A percentile compares a stretch with the other conserved stretches of the same genome.
Evolutionary conservation across 2,329 filamentous ascomycete genomes (phyloP).

Genomic region (Delphinella strobiligena): DNA sequence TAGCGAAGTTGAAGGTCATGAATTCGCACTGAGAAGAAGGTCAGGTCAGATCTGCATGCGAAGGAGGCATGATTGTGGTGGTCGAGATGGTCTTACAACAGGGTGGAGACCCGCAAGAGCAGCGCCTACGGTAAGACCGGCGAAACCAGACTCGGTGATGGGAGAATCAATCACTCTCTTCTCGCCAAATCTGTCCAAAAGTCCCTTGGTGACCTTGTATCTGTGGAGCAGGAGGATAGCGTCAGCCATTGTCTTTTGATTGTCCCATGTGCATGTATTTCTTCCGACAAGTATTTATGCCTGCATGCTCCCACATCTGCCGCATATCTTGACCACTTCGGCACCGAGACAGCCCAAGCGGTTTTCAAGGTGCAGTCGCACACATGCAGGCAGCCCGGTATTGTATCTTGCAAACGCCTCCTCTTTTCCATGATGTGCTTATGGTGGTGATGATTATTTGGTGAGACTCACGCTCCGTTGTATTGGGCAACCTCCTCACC

Average conservation of each 20-base stretch:
- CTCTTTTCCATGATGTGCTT: too few relatives aligned
- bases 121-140: conserved; percentile 84
- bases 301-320: too few relatives aligned
- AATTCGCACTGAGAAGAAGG: conserved; percentile 69
- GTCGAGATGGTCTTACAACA: conserved; percentile 52
- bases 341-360: too few relatives aligned
- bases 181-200: conserved; percentile 92
- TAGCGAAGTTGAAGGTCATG: conserved; percentile 99
- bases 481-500: conserved; percentile 99
- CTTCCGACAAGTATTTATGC: too few relatives aligned
- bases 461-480: conserved; percentile 67
- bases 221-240: conserved; percentile 27
- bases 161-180: conserved; percentile 96
- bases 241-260: conserved; percentile 24
- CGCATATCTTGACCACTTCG: too few relatives aligned
- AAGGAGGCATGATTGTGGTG: background rate
- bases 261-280: background rate
- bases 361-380: too few relatives aligned
- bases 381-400: too few relatives aligned
- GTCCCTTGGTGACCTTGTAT: conserved; percentile 98
- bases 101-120: conserved; percentile 90
- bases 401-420: too few relatives aligned
- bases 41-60: conserved; percentile 9
- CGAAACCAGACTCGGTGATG: conserved; percentile 95
- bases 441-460: too few relatives aligned